Conservation (phyloP, 352 stramenopile species). For the Pythium folliculosum region DNA sequence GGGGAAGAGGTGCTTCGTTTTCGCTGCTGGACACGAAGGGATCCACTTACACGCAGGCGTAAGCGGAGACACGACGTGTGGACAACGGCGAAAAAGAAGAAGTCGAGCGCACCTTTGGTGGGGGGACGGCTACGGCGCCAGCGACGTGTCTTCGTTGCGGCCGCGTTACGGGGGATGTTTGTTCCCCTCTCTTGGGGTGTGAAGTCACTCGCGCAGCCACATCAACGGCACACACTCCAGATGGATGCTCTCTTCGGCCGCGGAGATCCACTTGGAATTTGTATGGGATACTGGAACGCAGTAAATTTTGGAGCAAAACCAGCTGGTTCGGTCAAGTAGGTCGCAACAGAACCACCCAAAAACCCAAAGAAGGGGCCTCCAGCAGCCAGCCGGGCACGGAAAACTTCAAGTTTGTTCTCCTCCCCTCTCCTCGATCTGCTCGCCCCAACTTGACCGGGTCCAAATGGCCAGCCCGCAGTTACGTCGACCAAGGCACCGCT, state of each 20-base stretch:
- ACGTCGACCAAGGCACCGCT: no score
- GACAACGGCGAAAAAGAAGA: constrained; percentile 37
- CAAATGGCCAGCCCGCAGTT: no score
- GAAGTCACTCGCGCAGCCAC: constrained; percentile 26
- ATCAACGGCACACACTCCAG: constrained; percentile 34
- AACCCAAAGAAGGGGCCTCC: constrained; percentile 10
- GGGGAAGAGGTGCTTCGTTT: constrained; percentile 5
- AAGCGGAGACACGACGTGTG: constrained; percentile 14
- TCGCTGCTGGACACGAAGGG: constrained; percentile 15
- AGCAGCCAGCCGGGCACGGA: constrained; percentile 6
- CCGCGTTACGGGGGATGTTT: constrained; percentile 1
- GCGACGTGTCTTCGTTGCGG: constrained; percentile 12
- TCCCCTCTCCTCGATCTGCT: background rate
- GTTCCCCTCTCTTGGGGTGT: background rate
- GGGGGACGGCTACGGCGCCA: background rate
- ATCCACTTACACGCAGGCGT: constrained; percentile 11
- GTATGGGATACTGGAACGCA: constrained; percentile 25
- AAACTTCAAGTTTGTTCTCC: constrained; percentile 30
- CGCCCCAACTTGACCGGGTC: no score
- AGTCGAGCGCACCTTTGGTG: constrained; percentile 15
- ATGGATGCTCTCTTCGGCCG: constrained; percentile 32
- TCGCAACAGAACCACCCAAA: constrained; percentile 25
- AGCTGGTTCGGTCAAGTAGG: constrained; percentile 18
- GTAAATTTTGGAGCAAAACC: constrained; percentile 15
- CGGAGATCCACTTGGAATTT: constrained; percentile 23